These are phyloP conservation scores for Tagetes patula DNA, from an alignment of 129 eudicot genomes.

Conservation along the genomic window DNA sequence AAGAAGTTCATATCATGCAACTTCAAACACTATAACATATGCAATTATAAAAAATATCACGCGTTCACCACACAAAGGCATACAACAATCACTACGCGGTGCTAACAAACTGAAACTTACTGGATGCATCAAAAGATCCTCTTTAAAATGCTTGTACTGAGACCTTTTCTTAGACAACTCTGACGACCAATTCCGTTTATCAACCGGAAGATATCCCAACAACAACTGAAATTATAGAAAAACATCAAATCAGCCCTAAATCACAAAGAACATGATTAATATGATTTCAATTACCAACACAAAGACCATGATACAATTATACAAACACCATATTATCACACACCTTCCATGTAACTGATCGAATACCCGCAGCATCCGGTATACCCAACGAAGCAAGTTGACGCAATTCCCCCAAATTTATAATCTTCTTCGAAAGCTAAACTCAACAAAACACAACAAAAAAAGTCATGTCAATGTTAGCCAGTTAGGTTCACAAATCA, in stretches of 20 bases:
- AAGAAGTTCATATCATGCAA: conserved; percentile 7
- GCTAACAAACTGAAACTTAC: conserved; percentile 51
- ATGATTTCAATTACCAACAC: background rate
- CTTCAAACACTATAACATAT: background rate
- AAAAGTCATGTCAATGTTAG: background rate
- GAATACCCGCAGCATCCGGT: conserved; percentile 85
- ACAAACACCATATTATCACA: background rate
- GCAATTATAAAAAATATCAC: background rate
- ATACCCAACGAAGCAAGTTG: conserved; percentile 76
- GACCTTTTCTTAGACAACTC: conserved; percentile 91
- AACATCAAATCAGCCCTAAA: conserved; percentile 8
- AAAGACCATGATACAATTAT: background rate
- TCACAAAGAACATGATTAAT: background rate
- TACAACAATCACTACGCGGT: background rate
- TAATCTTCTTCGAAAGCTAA: conserved; percentile 79
- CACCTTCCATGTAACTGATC: conserved; percentile 95
- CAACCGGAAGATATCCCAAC: conserved; percentile 80
- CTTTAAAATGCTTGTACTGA: conserved; percentile 82
- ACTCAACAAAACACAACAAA: background rate
- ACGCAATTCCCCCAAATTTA: conserved; percentile 79
- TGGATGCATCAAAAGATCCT: conserved; percentile 85
- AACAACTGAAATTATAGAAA: conserved; percentile 55
- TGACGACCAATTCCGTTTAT: conserved; percentile 76
- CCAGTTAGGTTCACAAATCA: background rate
- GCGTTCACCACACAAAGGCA: conserved; percentile 9